Evolutionary conservation across 148 eudicot genomes (phyloP), one percentile per base, ranked within the genome.

Genomic region (Cornus suecica): DNA sequence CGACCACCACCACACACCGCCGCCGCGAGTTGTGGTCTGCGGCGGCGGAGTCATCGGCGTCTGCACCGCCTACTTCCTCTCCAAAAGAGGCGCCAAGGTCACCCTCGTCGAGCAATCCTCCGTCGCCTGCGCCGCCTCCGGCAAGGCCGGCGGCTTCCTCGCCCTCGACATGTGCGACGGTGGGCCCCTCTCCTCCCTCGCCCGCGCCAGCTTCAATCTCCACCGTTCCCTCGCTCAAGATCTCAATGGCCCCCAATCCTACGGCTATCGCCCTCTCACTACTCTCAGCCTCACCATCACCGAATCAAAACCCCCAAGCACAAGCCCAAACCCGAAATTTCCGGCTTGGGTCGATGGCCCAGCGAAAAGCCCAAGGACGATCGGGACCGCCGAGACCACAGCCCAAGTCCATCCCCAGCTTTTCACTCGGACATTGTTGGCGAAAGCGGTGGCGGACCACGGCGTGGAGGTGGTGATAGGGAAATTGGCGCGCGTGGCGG

Each of bases 41-140:
- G 97, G 98, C 74, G 98, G 98, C 76, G 98, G 98, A 72, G 90
- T 94, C 16, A 89, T 92, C 80, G 98, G 97, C 52, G 98, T 90
- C 14, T 94, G 97, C 86, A 80, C 95, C 8, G 93, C 97, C 0
- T 94, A 94, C 80, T 92, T 84, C 81, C 81, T 94, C 13, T 78
- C 97, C 37, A 88, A 92, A 72, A 77, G 66, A 0, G 90, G 93
- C 76, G 92, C 93, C 24, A 34, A 83, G 61, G 98, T 92, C 16
- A 92, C 97, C 23, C 85, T 94, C 51, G 37, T 94, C n/a, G 98
- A 94, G 70, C 81, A 87, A 73, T 86, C 92, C 20, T 84, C 93
- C 20, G 60, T 92, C 73, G 98, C 98, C 28, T 86, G 90, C 78
- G 98, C 92, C 63, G 98, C 98, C 71, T 92, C 98, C 9, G 98